Base-by-base conservation (phyloP, 2,329 filamentous ascomycete genomes). In the Fusarium heterosporum region DNA sequence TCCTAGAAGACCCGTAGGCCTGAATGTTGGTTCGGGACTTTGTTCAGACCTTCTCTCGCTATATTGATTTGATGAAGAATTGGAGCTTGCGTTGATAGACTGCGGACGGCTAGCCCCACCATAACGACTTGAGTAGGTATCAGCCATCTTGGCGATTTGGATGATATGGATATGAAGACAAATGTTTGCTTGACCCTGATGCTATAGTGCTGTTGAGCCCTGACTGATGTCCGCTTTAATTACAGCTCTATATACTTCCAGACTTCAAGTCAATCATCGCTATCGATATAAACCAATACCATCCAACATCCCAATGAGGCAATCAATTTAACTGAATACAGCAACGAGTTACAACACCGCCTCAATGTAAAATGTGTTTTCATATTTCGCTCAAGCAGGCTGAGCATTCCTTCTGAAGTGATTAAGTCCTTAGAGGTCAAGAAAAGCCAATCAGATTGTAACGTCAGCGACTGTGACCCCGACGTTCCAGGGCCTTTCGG, bases 11-110 rank as follows among this genome's bases (percentile, higher is more conserved):
- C 58, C 58, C 0, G 34, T 42, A 4, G 58, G 40, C 2, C 29
- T 61, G 13, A 61, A 55, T 0, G 47, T 52, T 8, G 55, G 58
- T 12, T 55, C 47, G 1, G 30, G 47, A 17, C 13, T 61, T 8
- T 1, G 22, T 11, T 19, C 47, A 45, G 12, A 1, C 1, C 12
- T 7, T 8, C 32, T 11, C 3, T 10, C 2, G 1, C 8, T 9
- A 19, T 1, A 0, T 2, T 4, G 2, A 1, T 8, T 10, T 16
- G 17, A 16, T 28, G 34, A 28, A 8, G 17, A 26, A 14, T 6
- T 25, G 1, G 28, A 14, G 11, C 25, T 38, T 14, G 7, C n/a
- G 19, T 17, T 9, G n/a, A 6, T 48, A 28, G 11, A 54, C 19
- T 38, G 7, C 26, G 6, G 34, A 17, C 8, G 8, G 9, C n/a